Conservation (phyloP, 176 grass and related monocot genomes). For the Carex scoparia region DNA sequence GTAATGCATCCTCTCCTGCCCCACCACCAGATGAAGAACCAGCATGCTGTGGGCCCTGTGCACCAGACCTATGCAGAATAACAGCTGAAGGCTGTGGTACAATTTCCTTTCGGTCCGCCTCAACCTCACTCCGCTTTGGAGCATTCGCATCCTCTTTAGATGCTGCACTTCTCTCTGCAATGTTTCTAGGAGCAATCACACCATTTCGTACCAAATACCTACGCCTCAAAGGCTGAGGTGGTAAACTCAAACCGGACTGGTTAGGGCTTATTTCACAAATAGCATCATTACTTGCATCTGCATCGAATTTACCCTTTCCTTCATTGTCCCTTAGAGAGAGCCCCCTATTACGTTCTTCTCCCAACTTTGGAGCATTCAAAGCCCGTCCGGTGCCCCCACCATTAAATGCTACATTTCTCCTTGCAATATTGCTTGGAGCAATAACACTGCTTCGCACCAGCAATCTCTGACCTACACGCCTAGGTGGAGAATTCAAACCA, state of each 20-base stretch:
- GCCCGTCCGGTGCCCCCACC: constrained; percentile 17
- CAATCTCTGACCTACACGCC: constrained; percentile 42
- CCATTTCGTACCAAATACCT: constrained; percentile 20
- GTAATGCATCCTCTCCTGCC: not conserved
- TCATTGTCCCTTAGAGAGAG: constrained; percentile 19
- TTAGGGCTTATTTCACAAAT: constrained; percentile 28
- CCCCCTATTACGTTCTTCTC: constrained; percentile 30
- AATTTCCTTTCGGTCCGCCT: constrained; percentile 25
- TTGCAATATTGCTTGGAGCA: constrained; percentile 51
- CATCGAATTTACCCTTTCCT: constrained; percentile 24
- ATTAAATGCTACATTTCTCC: constrained; percentile 11
- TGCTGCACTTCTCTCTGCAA: constrained; percentile 17
- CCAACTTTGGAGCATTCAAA: constrained; percentile 14
- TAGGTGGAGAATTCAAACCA: constrained; percentile 32
- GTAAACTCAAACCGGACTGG: constrained; percentile 44
- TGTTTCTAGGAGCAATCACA: constrained; percentile 28
- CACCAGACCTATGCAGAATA: constrained; percentile 5
- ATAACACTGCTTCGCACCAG: constrained; percentile 59
- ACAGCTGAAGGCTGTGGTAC: constrained; percentile 38
- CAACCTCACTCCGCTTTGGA: constrained; percentile 26
- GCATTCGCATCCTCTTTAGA: constrained; percentile 28
- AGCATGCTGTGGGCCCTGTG: not conserved
- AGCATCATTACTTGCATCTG: constrained; percentile 13
- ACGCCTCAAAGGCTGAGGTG: constrained; percentile 28
- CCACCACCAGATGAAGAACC: not conserved